phyloP scores from a whole-genome alignment of 768 basidiomycete genomes.

The Russula brevipes region DNA sequence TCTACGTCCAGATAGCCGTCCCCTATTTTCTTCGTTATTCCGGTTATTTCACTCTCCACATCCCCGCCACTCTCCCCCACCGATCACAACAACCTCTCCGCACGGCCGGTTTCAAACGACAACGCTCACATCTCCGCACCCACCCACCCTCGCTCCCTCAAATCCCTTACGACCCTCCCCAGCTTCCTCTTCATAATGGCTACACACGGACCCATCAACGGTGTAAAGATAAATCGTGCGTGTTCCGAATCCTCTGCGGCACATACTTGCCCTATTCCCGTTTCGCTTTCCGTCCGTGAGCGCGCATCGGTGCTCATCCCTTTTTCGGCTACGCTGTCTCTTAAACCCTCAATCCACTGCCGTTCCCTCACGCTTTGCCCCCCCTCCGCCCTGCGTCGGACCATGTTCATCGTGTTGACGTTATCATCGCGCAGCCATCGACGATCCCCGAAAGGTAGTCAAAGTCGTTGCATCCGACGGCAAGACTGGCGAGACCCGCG shows the following conservation, averaged over 20 bases:
- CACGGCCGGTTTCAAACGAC: conserved; percentile 9
- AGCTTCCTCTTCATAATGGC: conserved; percentile 39
- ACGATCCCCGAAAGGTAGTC: conserved; percentile 95
- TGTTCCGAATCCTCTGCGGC: conserved; percentile 28
- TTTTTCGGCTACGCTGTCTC: conserved; percentile 24
- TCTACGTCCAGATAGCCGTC: conserved; percentile 11
- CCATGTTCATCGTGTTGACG: conserved; percentile 26
- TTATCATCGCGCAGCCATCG: conserved; percentile 53
- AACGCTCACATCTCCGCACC: conserved; percentile 17
- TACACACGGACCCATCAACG: conserved; percentile 74
- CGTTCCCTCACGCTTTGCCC: not conserved
- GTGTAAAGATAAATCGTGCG: conserved; percentile 78
- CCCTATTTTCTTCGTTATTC: conserved; percentile 7
- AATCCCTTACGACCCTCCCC: not conserved
- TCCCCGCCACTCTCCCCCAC: not conserved
- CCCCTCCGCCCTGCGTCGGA: conserved; percentile 30
- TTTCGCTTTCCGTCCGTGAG: conserved; percentile 22
- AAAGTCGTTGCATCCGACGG: conserved; percentile 94
- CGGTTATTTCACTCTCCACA: conserved; percentile 4
- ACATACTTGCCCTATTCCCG: conserved; percentile 9
- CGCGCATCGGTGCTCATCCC: conserved; percentile 31
- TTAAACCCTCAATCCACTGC: conserved; percentile 14
- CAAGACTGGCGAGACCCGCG: conserved; percentile 82
- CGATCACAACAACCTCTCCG: conserved; percentile 10
- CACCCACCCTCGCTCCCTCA: not conserved